phyloP scores from a whole-genome alignment of 2,329 filamentous ascomycete species.

The Colletotrichum coccodes region DNA sequence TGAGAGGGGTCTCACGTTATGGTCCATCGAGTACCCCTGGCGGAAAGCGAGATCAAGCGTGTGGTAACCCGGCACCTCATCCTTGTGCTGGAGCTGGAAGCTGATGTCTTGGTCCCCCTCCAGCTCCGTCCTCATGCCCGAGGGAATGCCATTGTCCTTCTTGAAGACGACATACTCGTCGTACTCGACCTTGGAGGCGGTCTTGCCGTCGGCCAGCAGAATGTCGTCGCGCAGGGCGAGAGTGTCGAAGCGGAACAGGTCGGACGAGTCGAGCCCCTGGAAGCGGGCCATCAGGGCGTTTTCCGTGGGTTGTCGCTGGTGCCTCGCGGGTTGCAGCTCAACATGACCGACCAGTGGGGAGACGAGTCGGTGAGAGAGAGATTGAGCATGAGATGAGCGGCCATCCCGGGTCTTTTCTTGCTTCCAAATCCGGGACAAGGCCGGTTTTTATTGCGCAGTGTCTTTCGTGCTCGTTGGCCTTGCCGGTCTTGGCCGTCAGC shows the following conservation, averaged over 20 bases:
- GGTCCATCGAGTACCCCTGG: conserved; percentile 41
- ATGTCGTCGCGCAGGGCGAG: conserved; percentile 44
- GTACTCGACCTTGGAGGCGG: conserved; percentile 46
- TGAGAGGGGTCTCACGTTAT: conserved; percentile 34
- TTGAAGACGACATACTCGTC: conserved; percentile 51
- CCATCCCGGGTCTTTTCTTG: not conserved
- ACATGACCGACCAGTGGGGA: conserved; percentile 18
- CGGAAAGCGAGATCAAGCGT: conserved; percentile 46
- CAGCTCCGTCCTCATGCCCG: conserved; percentile 14
- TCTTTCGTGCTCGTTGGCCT: not conserved
- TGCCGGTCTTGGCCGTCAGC: conserved; percentile 20
- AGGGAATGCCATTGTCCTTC: conserved; percentile 32
- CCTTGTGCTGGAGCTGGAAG: conserved; percentile 45
- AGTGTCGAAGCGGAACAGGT: conserved; percentile 51
- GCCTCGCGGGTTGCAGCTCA: conserved; percentile 9
- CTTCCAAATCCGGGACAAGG: not conserved
- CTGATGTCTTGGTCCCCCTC: conserved; percentile 33
- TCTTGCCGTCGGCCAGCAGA: conserved; percentile 41
- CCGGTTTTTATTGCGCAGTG: conserved; percentile 8
- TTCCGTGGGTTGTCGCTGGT: conserved; percentile 8
- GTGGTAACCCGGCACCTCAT: conserved; percentile 43
- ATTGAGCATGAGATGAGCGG: not conserved
- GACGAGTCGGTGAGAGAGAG: conserved; percentile 2
- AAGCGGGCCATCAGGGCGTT: conserved; percentile 28
- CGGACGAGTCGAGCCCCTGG: conserved; percentile 36